Evolutionary conservation across 495 filamentous ascomycete species (phyloP).

Genomic region (Wilcoxina mikolae): DNA sequence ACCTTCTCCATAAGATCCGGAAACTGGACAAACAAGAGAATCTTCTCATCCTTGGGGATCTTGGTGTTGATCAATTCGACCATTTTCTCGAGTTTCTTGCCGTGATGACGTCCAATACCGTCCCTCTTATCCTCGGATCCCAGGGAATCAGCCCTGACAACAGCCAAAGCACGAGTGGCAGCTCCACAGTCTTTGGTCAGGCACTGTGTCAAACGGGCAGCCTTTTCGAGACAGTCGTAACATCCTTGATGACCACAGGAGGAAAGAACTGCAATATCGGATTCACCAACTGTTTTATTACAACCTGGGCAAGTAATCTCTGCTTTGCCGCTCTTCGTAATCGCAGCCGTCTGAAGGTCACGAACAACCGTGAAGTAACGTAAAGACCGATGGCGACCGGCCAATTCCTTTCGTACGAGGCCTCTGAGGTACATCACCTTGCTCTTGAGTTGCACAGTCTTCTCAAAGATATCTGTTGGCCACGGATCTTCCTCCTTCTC

Average conservation of each 20-base stretch:
- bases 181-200: slow-evolving; percentile 22
- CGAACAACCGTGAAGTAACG: slow-evolving; percentile 27
- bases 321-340: slow-evolving; percentile 3
- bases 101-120: slow-evolving; percentile 27
- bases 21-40: slow-evolving; percentile 41
- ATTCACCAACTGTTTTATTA: slow-evolving; percentile 11
- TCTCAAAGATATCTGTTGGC: slow-evolving; percentile 20
- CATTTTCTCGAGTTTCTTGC: slow-evolving; percentile 37
- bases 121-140: slow-evolving; percentile 25
- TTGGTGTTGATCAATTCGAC: slow-evolving; percentile 32
- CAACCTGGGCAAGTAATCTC: slow-evolving; percentile 30
- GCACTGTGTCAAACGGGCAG: slow-evolving; percentile 23
- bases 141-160: slow-evolving; percentile 31
- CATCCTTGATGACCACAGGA: slow-evolving; percentile 42
- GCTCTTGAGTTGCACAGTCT: slow-evolving; percentile 23
- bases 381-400: slow-evolving; percentile 27
- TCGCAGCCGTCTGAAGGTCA: slow-evolving; percentile 25
- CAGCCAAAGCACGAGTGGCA: slow-evolving; percentile 25
- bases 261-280: slow-evolving; percentile 32
- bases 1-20: slow-evolving; percentile 32
- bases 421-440: slow-evolving; percentile 21
- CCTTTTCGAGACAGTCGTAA: slow-evolving; percentile 29
- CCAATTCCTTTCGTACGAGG: slow-evolving; percentile 24
- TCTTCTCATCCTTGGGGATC: slow-evolving; percentile 35
- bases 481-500: slow-evolving; percentile 15